Evolutionary conservation across 2,329 filamentous ascomycete species (phyloP), one percentile per base, ranked within the genome.

Genomic region (Phoma sp.): DNA sequence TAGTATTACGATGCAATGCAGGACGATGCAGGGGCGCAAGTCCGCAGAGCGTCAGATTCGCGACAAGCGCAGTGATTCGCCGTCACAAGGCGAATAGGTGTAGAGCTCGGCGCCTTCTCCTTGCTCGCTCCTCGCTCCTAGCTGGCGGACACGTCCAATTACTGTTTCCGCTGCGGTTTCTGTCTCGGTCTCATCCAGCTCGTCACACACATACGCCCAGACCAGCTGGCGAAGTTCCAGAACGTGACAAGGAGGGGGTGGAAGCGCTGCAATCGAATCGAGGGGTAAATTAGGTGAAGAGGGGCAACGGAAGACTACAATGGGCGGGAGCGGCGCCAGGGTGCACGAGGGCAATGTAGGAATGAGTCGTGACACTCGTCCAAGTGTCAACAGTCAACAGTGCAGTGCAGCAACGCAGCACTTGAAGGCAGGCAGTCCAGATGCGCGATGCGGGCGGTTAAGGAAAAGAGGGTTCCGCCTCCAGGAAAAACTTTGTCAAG

Each of bases 161-260:
- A 12, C 25, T 29, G 25, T 57, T 60, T 45, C 52, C 60, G 61
- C 58, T 58, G 22, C 22, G 22, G 22, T 24, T 24, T 24, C 22
- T 24, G 22, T 24, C 22, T 24, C 22, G 22, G 22, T 24, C 22
- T 65, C 63, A 64, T 68, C 55, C 64, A 66, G 51, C 64, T 64
- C 61, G 64, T 68, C 63, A 64, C 65, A 67, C 65, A 62, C 58
- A 56, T 62, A 35, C 32, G 65, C 65, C 60, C 63, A 63, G 63
- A 55, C 63, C 63, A 63, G 63, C 63, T 60, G 50, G 50, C 44
- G 19, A 33, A 15, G 22, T 32, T 56, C 31, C 40, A 24, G 63
- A 62, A 31, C 3, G 12, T 15, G n/a, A 65, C 62, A 59, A 61
- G 59, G 63, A 63, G 65, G 65, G 65, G 61, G 57, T 45, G 50